These are phyloP conservation scores for Nematocida parisii DNA, from an alignment of 371 early-diverging fungal species.

Conservation along the genomic window DNA sequence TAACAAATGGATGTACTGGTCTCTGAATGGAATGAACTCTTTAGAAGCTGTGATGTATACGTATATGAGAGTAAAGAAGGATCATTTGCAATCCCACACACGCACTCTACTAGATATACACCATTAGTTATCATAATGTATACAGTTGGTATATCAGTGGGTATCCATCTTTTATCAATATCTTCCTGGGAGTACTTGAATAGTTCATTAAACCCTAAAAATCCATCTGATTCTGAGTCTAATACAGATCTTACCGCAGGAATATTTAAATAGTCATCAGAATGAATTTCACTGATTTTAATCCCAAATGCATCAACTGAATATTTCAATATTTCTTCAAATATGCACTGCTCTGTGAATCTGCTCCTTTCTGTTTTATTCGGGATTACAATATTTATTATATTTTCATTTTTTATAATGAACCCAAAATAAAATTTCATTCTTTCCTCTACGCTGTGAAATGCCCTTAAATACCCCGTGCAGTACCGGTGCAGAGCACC, in stretches of 20 bases:
- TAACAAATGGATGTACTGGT: not conserved
- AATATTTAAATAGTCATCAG: too few species aligned
- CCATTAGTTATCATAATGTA: not conserved
- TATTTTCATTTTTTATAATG: not conserved
- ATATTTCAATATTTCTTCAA: conserved; percentile 8
- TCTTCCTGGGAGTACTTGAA: too few species aligned
- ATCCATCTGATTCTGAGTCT: too few species aligned
- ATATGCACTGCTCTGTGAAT: not conserved
- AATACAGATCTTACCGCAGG: too few species aligned
- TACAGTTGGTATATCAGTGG: not conserved
- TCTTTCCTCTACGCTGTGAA: conserved; percentile 15
- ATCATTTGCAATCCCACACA: not conserved
- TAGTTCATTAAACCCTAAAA: too few species aligned
- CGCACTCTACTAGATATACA: conserved; percentile 2
- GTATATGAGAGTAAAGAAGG: conserved; percentile 5
- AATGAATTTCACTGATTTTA: not conserved
- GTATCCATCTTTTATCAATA: not conserved
- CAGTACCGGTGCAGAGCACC: conserved; percentile 1
- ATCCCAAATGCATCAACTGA: conserved; percentile 7
- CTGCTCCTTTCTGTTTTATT: not conserved
- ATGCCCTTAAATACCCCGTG: not conserved
- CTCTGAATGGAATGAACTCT: not conserved
- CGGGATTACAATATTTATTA: not conserved
- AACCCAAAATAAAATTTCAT: conserved; percentile 29
- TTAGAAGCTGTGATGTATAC: not conserved